Conservation (phyloP, 2,329 filamentous ascomycete species). For the Diplodia intermedia region DNA sequence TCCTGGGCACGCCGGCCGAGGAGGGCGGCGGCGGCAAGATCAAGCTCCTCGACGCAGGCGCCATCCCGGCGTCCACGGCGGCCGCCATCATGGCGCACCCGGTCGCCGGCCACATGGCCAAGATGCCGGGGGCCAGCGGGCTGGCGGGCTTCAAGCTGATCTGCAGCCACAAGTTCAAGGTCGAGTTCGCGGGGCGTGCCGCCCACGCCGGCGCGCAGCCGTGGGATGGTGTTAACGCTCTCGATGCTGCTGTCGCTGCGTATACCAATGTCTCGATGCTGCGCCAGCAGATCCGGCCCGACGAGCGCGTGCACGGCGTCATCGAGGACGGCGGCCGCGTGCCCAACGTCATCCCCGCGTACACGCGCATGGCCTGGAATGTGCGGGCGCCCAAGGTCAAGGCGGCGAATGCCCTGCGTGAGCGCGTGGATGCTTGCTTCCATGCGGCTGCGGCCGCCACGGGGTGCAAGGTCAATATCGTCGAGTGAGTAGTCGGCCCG, state of each 20-base stretch:
- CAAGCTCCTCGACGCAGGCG: constrained; percentile 54
- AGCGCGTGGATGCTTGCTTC: constrained; percentile 47
- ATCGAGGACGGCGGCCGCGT: constrained; percentile 48
- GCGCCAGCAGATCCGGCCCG: constrained; percentile 46
- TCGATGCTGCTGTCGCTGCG: constrained; percentile 48
- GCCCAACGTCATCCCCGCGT: constrained; percentile 52
- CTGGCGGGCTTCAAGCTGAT: constrained; percentile 35
- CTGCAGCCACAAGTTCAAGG: constrained; percentile 33
- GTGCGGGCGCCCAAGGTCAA: constrained; percentile 48
- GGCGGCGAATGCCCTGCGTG: constrained; percentile 40
- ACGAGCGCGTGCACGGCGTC: constrained; percentile 50
- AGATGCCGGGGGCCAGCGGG: constrained; percentile 35
- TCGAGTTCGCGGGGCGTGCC: constrained; percentile 39
- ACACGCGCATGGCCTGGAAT: constrained; percentile 51
- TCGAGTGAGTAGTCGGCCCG: constrained; percentile 42
- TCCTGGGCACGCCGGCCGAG: constrained; percentile 63
- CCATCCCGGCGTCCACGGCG: constrained; percentile 42
- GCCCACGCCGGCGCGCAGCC: constrained; percentile 51
- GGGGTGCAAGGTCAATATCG: constrained; percentile 44
- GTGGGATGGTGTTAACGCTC: constrained; percentile 51
- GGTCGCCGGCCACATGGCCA: constrained; percentile 37
- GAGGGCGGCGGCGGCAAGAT: constrained; percentile 63
- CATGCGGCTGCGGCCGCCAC: constrained; percentile 36
- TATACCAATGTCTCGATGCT: constrained; percentile 46
- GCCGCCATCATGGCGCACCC: constrained; percentile 42